Base-by-base conservation (phyloP, 495 filamentous ascomycete genomes). In the Cetradonia linearis region DNA sequence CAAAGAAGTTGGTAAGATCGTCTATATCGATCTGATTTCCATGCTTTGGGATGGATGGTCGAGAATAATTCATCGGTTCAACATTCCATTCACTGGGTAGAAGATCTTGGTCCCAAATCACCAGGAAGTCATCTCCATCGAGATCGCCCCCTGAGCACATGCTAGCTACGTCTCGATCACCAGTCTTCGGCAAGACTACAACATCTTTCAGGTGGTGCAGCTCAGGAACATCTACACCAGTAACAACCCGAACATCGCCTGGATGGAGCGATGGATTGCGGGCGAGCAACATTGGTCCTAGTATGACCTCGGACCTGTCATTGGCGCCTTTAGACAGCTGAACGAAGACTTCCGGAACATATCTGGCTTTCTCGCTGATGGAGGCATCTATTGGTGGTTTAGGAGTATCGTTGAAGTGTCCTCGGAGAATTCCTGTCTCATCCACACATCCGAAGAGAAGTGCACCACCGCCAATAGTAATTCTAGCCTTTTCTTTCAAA, bases 71-170 rank as follows among this genome's bases (percentile, higher is more conserved):
- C 89, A 96, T 95, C 0, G 92, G 86, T 3, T 76, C 69, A 37
- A 81, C 71, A 60, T 90, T 86, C 80, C 83, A 88, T 52, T 86
- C 74, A 0, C 58, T 47, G 2, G 90, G 91, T 30, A 91, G 70
- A 6, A 99, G 75, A 48, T 85, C 80, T 37, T 76, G 66, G 65
- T 99, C 91, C 93, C 93, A 99, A 38, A 96, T 87, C 23, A 97
- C 86, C 28, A 96, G 79, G 67, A 87, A 99, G 68, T 97, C 94
- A 65, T 99, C 93, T 0, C 93, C 93, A 71, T 99, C 93, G 3
- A 99, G 76, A 69, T 99, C 93, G 6, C 93, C 94, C 3, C 93
- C 93, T 7, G 93, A 95, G 63, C 91, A 93, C 93, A 97, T 97
- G 62, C 85, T 88, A 9, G 90, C 80, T 30, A 99, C 71, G 63